phyloP scores from a whole-genome alignment of 2,329 filamentous ascomycete genomes.

The Phoma sp. region DNA sequence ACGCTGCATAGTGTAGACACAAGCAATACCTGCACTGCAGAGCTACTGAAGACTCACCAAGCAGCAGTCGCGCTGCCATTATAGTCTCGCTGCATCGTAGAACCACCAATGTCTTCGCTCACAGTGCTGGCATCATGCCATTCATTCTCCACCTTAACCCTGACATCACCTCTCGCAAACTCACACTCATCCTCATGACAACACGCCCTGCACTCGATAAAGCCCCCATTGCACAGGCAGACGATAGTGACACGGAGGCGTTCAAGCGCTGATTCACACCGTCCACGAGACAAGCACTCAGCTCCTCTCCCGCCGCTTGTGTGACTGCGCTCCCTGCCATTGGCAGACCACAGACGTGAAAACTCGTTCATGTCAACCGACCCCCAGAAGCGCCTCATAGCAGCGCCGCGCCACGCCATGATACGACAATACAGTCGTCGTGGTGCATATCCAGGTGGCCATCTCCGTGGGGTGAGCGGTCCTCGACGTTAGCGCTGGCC shows the following conservation, averaged over 20 bases:
- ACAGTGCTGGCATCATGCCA: background rate
- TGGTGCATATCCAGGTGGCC: background rate
- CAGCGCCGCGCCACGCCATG: background rate
- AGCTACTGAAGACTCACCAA: too few relatives aligned
- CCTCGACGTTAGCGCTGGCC: background rate
- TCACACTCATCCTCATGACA: background rate
- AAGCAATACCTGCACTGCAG: too few relatives aligned
- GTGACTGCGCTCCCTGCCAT: background rate
- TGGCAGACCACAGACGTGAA: conserved; percentile 10
- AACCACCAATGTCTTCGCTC: too few relatives aligned
- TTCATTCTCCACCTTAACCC: background rate
- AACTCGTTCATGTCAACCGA: conserved; percentile 31
- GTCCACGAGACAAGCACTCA: conserved; percentile 3
- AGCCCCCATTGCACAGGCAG: background rate
- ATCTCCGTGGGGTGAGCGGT: background rate
- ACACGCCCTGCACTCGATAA: background rate
- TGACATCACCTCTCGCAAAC: background rate
- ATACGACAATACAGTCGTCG: background rate
- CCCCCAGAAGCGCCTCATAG: background rate
- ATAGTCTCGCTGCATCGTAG: too few relatives aligned
- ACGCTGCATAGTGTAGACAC: too few relatives aligned
- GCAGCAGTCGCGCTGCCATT: too few relatives aligned
- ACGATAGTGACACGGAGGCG: conserved; percentile 1
- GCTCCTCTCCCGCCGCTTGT: conserved; percentile 4
- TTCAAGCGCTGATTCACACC: background rate